Base-by-base conservation (phyloP, 2,329 filamentous ascomycete species). In the Chrysosporium keratinophilum region DNA sequence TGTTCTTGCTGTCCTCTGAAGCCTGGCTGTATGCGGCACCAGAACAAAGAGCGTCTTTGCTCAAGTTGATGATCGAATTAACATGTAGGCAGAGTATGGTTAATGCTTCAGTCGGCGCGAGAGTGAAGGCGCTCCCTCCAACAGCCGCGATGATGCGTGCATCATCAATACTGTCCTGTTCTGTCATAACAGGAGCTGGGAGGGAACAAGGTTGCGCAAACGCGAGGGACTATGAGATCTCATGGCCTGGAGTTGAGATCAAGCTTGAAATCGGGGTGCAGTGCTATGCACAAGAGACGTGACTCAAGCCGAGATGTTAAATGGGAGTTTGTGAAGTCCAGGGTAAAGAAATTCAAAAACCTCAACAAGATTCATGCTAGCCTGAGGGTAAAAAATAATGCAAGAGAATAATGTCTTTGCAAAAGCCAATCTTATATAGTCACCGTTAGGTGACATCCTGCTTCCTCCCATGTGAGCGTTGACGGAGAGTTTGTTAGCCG, bases 31-130 rank as follows among this genome's bases (percentile, higher is more conserved):
- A 42, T 39, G 23, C 31, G 5, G 46, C 9, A 10, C 9, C 14
- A 14, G 40, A n/a, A 37, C 20, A 44, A 14, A 14, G 10, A 1
- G 15, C 33, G 15, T 46, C 35, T 33, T 23, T 19, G 31, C 42
- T 40, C 7, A 40, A 46, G 20, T 19, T 14, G 10, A 52, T 41
- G 17, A 52, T 52, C 31, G 50, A 45, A 15, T 40, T 52, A 9
- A 52, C 10, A 35, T 52, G 50, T 20, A 52, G 33, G 17, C 34
- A 52, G 20, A 52, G 50, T 31, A 52, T 39, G 34, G 20, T 42
- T 20, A 52, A 52, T 14, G 50, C 42, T 28, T 52, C 50, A 41
- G 40, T 33, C 1, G 50, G 41, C 33, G 42, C 11, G 15, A 52
- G 19, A 28, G 15, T 23, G 23, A 34, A 40, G 19, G 19, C 10